Conservation (phyloP, 352 stramenopile genomes). For the Phytophthora sansomeana region DNA sequence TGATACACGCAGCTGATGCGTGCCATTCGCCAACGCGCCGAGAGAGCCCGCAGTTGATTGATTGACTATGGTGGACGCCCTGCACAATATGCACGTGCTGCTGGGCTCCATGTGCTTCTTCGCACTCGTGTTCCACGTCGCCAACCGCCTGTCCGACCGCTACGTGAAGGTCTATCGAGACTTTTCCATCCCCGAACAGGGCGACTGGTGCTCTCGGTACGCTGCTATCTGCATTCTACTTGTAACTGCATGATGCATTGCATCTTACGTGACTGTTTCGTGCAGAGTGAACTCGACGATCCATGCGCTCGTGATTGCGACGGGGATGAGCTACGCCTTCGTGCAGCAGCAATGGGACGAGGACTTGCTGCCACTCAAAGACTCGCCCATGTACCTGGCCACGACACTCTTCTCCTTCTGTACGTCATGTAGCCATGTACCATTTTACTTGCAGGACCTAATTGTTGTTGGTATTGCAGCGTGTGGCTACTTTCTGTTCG, state of each 20-base stretch:
- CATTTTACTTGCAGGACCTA: neutral
- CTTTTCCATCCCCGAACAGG: slow-evolving; percentile 73
- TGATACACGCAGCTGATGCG: slow-evolving; percentile 26
- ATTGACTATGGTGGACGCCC: slow-evolving; percentile 18
- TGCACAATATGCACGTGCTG: slow-evolving; percentile 55
- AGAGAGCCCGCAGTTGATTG: neutral
- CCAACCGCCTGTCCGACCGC: slow-evolving; percentile 58
- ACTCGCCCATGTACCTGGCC: slow-evolving; percentile 51
- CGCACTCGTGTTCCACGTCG: slow-evolving; percentile 58
- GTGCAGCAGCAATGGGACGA: slow-evolving; percentile 69
- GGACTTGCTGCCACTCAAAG: slow-evolving; percentile 63
- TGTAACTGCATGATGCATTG: no score
- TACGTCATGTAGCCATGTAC: slow-evolving; percentile 41
- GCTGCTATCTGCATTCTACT: neutral
- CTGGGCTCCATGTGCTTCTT: slow-evolving; percentile 65
- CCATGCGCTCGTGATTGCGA: slow-evolving; percentile 72
- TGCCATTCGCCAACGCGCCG: slow-evolving; percentile 23
- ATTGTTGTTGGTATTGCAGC: slow-evolving; percentile 41
- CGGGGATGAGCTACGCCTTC: slow-evolving; percentile 71
- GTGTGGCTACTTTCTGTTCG: slow-evolving; percentile 86
- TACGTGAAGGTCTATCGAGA: slow-evolving; percentile 73
- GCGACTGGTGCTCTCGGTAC: slow-evolving; percentile 86
- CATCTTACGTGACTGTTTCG: slow-evolving; percentile 1
- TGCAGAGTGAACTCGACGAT: slow-evolving; percentile 83
- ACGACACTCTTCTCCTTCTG: slow-evolving; percentile 81